Conservation (phyloP, 495 filamentous ascomycete genomes). For the Lentithecium fluviatile region DNA sequence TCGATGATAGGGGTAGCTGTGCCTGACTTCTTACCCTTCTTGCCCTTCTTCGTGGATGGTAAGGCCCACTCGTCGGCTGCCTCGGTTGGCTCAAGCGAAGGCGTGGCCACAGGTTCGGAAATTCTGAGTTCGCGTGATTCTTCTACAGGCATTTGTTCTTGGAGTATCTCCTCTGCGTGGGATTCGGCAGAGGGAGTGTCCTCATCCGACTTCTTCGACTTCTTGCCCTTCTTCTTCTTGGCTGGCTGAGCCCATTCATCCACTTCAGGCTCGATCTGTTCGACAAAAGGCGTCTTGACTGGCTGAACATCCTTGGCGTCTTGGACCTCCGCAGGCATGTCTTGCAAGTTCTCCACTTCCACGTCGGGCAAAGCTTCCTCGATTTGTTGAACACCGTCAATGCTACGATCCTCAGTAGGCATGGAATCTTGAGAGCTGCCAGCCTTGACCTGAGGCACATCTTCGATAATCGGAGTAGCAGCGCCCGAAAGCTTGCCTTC, state of each 20-base stretch:
- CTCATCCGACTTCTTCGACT: neutral
- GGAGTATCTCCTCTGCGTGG: too few species aligned
- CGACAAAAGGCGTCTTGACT: neutral
- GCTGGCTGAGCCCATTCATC: conserved; percentile 12
- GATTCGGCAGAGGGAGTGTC: too few species aligned
- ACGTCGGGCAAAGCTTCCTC: too few species aligned
- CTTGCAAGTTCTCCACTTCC: too few species aligned
- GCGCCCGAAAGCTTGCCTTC: conserved; percentile 17
- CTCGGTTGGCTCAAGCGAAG: neutral
- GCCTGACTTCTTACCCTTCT: conserved; percentile 24
- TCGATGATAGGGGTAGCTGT: conserved; percentile 11
- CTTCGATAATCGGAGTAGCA: conserved; percentile 13
- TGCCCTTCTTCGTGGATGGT: conserved; percentile 11
- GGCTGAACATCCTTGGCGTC: neutral
- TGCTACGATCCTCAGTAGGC: neutral
- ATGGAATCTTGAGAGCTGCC: neutral
- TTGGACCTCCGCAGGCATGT: too few species aligned
- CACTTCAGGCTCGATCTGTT: neutral
- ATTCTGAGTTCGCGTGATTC: too few species aligned
- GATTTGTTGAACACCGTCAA: neutral
- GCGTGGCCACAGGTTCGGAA: neutral
- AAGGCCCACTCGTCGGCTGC: conserved; percentile 16
- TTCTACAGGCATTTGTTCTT: too few species aligned
- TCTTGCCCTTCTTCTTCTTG: conserved; percentile 47
- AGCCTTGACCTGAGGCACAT: neutral